These are phyloP conservation scores for Candida stauntonica DNA, from an alignment of 805 yeast genomes.

Conservation along the genomic window DNA sequence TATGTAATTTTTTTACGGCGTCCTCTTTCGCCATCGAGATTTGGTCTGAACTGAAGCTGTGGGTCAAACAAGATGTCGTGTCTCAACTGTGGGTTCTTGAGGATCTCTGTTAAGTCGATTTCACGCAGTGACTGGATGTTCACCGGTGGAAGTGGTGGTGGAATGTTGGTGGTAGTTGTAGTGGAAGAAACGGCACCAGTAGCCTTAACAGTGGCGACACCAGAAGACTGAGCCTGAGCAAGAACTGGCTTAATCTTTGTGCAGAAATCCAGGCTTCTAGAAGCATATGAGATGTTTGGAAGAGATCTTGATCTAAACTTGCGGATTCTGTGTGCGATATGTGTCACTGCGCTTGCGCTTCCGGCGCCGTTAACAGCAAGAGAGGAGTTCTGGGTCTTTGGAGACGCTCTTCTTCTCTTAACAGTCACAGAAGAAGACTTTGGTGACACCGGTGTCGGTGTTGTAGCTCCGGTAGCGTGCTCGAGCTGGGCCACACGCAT, in stretches of 20 bases:
- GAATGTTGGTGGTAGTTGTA: conserved; percentile 13
- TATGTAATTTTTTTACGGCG: conserved; percentile 68
- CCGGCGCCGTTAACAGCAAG: not conserved
- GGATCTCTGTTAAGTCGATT: conserved; percentile 81
- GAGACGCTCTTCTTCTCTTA: conserved; percentile 8
- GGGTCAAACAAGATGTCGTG: conserved; percentile 94
- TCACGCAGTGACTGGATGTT: conserved; percentile 77
- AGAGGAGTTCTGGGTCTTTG: not conserved
- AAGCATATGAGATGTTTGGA: conserved; percentile 23
- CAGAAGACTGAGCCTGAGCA: not conserved
- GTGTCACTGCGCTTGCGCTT: not conserved
- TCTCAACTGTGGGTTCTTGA: conserved; percentile 86
- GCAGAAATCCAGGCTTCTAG: conserved; percentile 16
- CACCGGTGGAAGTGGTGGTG: conserved; percentile 72
- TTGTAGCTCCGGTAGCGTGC: conserved; percentile 6
- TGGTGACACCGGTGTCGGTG: conserved; percentile 10
- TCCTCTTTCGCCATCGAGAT: conserved; percentile 88
- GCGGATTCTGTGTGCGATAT: conserved; percentile 16
- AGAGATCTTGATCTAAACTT: conserved; percentile 27
- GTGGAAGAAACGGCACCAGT: conserved; percentile 16
- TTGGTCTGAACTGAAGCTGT: conserved; percentile 85
- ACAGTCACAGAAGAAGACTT: conserved; percentile 2
- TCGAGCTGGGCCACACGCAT: conserved; percentile 3
- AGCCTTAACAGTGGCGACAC: not conserved
- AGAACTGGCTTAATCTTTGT: conserved; percentile 10